Evolutionary conservation across 345 rosid genomes (phyloP).

Genomic region (Pugionium dolabratum): DNA sequence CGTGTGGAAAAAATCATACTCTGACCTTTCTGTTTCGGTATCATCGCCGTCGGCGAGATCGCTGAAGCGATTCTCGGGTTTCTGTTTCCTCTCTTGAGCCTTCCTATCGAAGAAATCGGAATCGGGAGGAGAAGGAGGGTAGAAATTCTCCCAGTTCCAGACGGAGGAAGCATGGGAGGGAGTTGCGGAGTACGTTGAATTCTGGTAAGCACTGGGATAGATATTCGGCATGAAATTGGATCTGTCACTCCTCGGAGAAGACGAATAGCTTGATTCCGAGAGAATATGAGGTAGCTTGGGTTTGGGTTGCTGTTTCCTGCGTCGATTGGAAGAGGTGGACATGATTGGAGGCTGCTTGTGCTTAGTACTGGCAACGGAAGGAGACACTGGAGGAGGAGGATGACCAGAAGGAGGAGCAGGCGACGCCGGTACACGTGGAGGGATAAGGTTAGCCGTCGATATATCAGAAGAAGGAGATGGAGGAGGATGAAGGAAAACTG

Average conservation of each 20-base stretch:
- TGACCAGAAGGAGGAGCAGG: slow-evolving; percentile 50
- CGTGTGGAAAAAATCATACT: slow-evolving; percentile 56
- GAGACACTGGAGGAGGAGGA: slow-evolving; percentile 49
- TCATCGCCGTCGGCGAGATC: slow-evolving; percentile 34
- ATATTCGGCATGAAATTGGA: slow-evolving; percentile 50
- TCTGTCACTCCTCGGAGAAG: slow-evolving; percentile 60
- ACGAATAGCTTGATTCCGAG: slow-evolving; percentile 65
- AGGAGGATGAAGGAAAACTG: slow-evolving; percentile 64
- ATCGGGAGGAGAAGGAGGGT: slow-evolving; percentile 95
- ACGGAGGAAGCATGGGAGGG: slow-evolving; percentile 92
- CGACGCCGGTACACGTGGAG: slow-evolving; percentile 48
- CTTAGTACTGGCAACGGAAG: slow-evolving; percentile 54
- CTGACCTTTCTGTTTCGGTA: slow-evolving; percentile 64
- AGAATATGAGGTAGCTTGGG: slow-evolving; percentile 85
- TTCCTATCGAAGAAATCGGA: slow-evolving; percentile 73
- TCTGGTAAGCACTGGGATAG: slow-evolving; percentile 73
- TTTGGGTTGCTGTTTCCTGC: slow-evolving; percentile 37
- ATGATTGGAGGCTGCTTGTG: slow-evolving; percentile 56
- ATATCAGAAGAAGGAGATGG: slow-evolving; percentile 7
- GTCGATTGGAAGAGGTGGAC: slow-evolving; percentile 46
- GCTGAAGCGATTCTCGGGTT: slow-evolving; percentile 31
- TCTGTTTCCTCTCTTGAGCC: slow-evolving; percentile 40
- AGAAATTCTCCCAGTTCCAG: slow-evolving; percentile 97
- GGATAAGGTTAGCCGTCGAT: slow-evolving; percentile 17
- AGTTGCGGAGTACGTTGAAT: slow-evolving; percentile 66